phyloP scores from a whole-genome alignment of 139 green algal species.

The Tetraselmis chui region DNA sequence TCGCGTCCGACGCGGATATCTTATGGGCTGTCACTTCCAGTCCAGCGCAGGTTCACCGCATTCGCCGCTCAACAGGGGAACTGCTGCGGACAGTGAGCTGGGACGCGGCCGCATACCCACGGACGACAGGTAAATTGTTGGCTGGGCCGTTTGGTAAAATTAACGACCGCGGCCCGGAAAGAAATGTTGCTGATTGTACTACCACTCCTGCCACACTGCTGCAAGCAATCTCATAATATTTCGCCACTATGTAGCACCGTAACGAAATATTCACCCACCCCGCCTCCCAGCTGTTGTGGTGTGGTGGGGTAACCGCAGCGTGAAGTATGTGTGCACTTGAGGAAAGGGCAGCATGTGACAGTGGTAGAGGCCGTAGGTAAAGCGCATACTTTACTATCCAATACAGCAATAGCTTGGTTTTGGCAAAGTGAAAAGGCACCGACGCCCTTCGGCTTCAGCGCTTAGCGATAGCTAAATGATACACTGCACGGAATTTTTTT shows the following conservation, averaged over 20 bases:
- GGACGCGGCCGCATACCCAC: background rate
- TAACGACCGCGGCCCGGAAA: too few species aligned
- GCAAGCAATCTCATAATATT: background rate
- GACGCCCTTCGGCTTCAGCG: background rate
- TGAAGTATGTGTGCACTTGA: too few species aligned
- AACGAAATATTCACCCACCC: too few species aligned
- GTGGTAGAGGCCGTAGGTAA: too few species aligned
- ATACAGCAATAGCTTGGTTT: too few species aligned
- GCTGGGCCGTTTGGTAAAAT: too few species aligned
- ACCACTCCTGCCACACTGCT: background rate
- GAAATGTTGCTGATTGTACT: background rate
- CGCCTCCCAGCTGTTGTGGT: too few species aligned
- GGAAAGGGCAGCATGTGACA: too few species aligned
- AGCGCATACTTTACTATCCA: too few species aligned
- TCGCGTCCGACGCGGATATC: background rate
- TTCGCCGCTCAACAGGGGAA: background rate
- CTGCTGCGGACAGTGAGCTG: background rate
- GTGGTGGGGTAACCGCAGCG: too few species aligned
- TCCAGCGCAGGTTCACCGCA: background rate
- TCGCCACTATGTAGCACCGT: background rate
- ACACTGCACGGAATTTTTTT: too few species aligned
- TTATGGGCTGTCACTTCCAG: background rate
- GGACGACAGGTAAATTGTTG: background rate
- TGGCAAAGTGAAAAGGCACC: too few species aligned
- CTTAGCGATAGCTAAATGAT: background rate